Conservation (phyloP, 2,329 filamentous ascomycete species). For the Trichoderma hamatum region DNA sequence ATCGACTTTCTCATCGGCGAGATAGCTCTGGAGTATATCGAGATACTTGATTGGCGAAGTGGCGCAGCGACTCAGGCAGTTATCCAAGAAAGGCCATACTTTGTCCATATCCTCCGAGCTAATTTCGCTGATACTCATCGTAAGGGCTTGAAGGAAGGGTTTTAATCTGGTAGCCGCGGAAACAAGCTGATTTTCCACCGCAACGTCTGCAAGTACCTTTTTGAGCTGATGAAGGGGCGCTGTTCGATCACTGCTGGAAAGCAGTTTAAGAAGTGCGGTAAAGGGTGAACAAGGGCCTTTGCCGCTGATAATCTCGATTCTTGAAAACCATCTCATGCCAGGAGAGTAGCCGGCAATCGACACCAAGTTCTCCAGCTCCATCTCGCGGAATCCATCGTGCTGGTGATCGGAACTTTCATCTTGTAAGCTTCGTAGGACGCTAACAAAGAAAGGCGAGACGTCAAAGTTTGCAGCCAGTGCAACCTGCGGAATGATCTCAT, state of each 20-base stretch:
- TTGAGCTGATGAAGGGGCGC: constrained; percentile 50
- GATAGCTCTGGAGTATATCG: constrained; percentile 62
- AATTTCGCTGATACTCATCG: constrained; percentile 31
- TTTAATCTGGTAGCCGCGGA: constrained; percentile 53
- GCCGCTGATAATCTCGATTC: constrained; percentile 62
- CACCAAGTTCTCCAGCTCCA: constrained; percentile 81
- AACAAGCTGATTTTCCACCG: constrained; percentile 68
- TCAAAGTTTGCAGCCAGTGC: constrained; percentile 87
- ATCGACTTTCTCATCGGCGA: constrained; percentile 38
- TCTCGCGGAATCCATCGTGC: constrained; percentile 59
- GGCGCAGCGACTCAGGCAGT: constrained; percentile 76
- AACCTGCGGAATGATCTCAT: constrained; percentile 76
- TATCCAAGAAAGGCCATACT: constrained; percentile 76
- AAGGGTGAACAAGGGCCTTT: constrained; percentile 61
- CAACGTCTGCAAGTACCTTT: constrained; percentile 61
- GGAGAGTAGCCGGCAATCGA: constrained; percentile 79
- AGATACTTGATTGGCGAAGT: constrained; percentile 82
- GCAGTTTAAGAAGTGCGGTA: constrained; percentile 64
- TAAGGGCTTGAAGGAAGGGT: constrained; percentile 47
- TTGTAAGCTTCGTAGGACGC: constrained; percentile 66
- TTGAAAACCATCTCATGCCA: constrained; percentile 89
- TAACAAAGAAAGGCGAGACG: constrained; percentile 74
- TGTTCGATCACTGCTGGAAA: constrained; percentile 38
- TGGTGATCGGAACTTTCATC: constrained; percentile 53
- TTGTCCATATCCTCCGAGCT: constrained; percentile 39